Evolutionary conservation across 305 asterid genomes (phyloP), one percentile per base, ranked within the genome.

Genomic region (Fraxinus baroniana): DNA sequence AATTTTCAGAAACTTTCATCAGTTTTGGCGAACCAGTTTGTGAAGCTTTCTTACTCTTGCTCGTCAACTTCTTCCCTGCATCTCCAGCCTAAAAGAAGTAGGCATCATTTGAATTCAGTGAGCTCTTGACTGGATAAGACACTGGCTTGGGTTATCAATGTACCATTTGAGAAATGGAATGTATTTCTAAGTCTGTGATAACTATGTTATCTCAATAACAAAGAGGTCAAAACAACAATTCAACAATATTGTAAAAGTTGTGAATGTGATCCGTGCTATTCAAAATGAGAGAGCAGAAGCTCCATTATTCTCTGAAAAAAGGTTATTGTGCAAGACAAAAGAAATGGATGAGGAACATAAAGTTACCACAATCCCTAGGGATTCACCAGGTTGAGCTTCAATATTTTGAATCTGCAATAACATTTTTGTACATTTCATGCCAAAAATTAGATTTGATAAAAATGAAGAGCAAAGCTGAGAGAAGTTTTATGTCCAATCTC

Each of bases 1-100:
- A 91, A 91, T 88, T 89, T 81, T 91, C 98, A 37, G 89, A 86
- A 77, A 82, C 85, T 88, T 89, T 92, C 84, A 84, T 82, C 88
- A 89, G 82, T 78, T 91, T 92, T 2, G 94, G 94, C 39, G 92
- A 93, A 76, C 88, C 81, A 83, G 74, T 87, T 77, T 89, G 90
- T 70, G 91, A 85, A 78, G 93, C 85, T 84, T 90, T 90, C 89
- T 90, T 92, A 79, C 76, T 86, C 93, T 84, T 93, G 80, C 62
- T 80, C 85, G 79, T 55, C 62, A 73, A 74, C 83, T 88, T 88
- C 89, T 89, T 92, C 79, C 86, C 93, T 22, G 83, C 83, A 84
- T 91, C 94, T 86, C 87, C 91, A 83, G 82, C 89, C 98, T 93
- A 85, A 74, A 83, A 83, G 82, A 84, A 32, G 24, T n/a, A 87